A percentile compares a stretch with the other conserved stretches of the same genome.
phyloP scores from a whole-genome alignment of 345 rosid species.

The Streptanthus diversifolius region DNA sequence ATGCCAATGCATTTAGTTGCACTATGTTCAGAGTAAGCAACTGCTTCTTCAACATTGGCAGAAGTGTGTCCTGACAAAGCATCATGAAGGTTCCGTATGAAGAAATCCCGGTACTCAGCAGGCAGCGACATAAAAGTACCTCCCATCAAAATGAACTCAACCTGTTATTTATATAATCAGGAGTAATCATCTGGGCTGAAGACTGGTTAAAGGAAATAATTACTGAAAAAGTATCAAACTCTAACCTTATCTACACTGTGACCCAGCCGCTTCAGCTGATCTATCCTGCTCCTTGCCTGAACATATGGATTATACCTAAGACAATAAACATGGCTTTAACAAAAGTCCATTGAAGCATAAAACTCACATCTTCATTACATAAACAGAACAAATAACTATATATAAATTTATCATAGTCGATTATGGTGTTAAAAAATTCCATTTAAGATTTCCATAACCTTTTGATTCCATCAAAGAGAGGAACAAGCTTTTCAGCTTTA shows the following conservation, averaged over 20 bases:
- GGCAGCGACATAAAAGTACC: constrained; percentile 98
- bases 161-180: constrained; percentile 49
- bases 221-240: constrained; percentile 3
- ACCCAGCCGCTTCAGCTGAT: constrained; percentile 97
- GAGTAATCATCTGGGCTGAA: neutral
- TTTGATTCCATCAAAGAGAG: neutral
- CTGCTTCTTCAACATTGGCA: constrained; percentile 94
- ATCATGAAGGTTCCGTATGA: constrained; percentile 93
- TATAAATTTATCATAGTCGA: neutral
- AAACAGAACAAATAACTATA: neutral
- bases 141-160: constrained; percentile 97
- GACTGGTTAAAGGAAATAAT: neutral
- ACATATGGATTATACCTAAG: constrained; percentile 91
- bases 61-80: constrained; percentile 97
- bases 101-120: constrained; percentile 91
- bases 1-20: constrained; percentile 96
- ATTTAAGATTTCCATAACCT: neutral
- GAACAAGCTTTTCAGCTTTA: constrained; percentile 6
- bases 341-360: neutral
- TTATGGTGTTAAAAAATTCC: neutral
- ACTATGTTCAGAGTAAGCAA: constrained; percentile 89
- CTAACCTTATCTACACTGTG: constrained; percentile 95
- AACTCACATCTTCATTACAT: neutral
- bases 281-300: constrained; percentile 97
- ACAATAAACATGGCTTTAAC: constrained; percentile 3